Percentiles rank a stretch among this genome's conserved stretches.
phyloP scores from a whole-genome alignment of 1,284 basidiomycete genomes.

The Neotropicomus parvogracilis region DNA sequence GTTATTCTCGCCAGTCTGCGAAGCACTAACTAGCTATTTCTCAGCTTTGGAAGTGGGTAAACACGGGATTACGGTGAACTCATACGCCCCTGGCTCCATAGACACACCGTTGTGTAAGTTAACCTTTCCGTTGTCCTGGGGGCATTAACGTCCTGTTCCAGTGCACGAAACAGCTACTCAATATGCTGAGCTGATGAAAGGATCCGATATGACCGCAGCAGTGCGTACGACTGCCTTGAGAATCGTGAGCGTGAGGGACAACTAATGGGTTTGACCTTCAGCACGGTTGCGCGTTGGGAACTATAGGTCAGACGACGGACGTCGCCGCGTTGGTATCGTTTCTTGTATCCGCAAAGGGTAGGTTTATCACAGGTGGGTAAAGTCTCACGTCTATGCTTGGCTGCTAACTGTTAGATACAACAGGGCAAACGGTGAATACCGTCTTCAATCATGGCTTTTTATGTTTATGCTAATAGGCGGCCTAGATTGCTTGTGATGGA shows the following conservation, averaged over 20 bases:
- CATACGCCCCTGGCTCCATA: slow-evolving; percentile 4
- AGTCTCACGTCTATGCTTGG: not conserved
- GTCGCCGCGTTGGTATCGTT: slow-evolving; percentile 7
- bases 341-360: slow-evolving; percentile 3
- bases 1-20: not conserved
- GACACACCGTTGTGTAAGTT: slow-evolving; percentile 5
- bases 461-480: not conserved
- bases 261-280: not conserved
- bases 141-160: not conserved
- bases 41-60: slow-evolving; percentile 7
- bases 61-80: slow-evolving; percentile 2
- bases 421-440: slow-evolving; percentile 6
- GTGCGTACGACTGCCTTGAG: not conserved
- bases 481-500: slow-evolving; percentile 6
- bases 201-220: not conserved
- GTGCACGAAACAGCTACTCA: slow-evolving; percentile 2
- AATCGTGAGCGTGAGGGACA: not conserved
- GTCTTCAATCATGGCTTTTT: not conserved
- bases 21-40: not conserved
- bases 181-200: not conserved
- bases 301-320: slow-evolving; percentile 5
- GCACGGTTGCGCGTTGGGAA: slow-evolving; percentile 7
- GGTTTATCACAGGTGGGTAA: slow-evolving; percentile 5
- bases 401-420: not conserved
- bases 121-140: not conserved